Percentiles rank a stretch among this genome's conserved stretches.
phyloP scores from a whole-genome alignment of 1,284 basidiomycete genomes.

The Heterobasidion occidentale region DNA sequence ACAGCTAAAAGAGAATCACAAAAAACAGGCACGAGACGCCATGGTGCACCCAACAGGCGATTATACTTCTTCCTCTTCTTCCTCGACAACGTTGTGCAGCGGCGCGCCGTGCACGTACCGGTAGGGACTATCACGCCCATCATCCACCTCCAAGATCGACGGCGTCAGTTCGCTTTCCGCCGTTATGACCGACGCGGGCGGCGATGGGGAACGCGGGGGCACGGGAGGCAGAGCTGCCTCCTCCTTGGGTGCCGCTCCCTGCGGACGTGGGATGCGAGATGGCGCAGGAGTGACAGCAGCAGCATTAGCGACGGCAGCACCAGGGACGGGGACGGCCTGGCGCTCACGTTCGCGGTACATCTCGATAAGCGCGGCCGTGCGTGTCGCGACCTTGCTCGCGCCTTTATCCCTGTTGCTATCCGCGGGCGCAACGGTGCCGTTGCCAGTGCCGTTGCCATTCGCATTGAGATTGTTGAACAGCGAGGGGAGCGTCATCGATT shows the following conservation, averaged over 20 bases:
- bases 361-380: slow-evolving; percentile 69
- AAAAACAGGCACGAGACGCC: too few species aligned
- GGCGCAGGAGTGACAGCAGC: slow-evolving; percentile 5
- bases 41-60: too few species aligned
- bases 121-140: slow-evolving; percentile 53
- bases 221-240: background rate
- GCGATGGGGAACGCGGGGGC: slow-evolving; percentile 3
- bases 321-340: slow-evolving; percentile 9
- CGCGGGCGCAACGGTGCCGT: background rate
- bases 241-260: slow-evolving; percentile 15
- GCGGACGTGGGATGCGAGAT: slow-evolving; percentile 25
- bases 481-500: slow-evolving; percentile 18
- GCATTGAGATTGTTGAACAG: background rate
- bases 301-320: background rate
- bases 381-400: slow-evolving; percentile 28
- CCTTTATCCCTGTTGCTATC: background rate
- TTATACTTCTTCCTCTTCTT: slow-evolving; percentile 53
- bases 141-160: slow-evolving; percentile 28
- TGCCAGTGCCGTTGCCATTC: background rate
- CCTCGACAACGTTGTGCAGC: slow-evolving; percentile 78
- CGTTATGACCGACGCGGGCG: background rate
- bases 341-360: slow-evolving; percentile 74
- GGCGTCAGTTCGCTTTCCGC: slow-evolving; percentile 16
- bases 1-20: too few species aligned
- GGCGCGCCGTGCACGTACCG: slow-evolving; percentile 84